Percentiles rank a stretch among this genome's conserved stretches.
These are phyloP conservation scores for Penicillium atrosanguineum DNA, from an alignment of 495 filamentous ascomycete species.

Conservation along the genomic window DNA sequence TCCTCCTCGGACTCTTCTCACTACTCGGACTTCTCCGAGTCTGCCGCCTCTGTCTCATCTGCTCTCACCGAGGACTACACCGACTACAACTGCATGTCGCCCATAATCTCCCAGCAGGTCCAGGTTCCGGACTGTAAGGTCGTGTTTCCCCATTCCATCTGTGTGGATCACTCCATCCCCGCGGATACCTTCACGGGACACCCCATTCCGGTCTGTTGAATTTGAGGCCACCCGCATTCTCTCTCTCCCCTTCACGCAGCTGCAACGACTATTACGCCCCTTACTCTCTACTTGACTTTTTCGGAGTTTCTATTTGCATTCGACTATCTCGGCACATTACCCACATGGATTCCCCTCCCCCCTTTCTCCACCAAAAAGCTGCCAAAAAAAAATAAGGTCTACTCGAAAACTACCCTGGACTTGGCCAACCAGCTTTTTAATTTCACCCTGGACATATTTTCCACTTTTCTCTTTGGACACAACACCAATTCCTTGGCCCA, in stretches of 20 bases:
- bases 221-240: slow-evolving; percentile 1
- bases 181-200: slow-evolving; percentile 23
- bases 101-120: slow-evolving; percentile 31
- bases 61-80: slow-evolving; percentile 45
- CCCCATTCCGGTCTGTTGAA: slow-evolving; percentile 29
- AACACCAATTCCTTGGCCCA: background rate
- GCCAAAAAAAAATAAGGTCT: slow-evolving; percentile 9
- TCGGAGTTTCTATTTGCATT: slow-evolving; percentile 2
- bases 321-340: slow-evolving; percentile 1
- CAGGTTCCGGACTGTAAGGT: slow-evolving; percentile 35
- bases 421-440: slow-evolving; percentile 13
- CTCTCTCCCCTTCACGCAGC: slow-evolving; percentile 20
- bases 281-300: background rate
- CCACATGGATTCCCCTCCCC: too few relatives aligned
- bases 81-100: slow-evolving; percentile 43
- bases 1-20: slow-evolving; percentile 42
- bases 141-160: slow-evolving; percentile 28
- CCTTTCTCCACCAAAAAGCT: slow-evolving; percentile 10
- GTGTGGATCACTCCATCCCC: slow-evolving; percentile 26
- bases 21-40: slow-evolving; percentile 42
- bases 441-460: slow-evolving; percentile 19
- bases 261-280: slow-evolving; percentile 26
- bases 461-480: slow-evolving; percentile 1
- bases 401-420: slow-evolving; percentile 8
- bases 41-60: slow-evolving; percentile 41